Base-by-base conservation (phyloP, 2,329 filamentous ascomycete genomes). In the Calonectria montana region DNA sequence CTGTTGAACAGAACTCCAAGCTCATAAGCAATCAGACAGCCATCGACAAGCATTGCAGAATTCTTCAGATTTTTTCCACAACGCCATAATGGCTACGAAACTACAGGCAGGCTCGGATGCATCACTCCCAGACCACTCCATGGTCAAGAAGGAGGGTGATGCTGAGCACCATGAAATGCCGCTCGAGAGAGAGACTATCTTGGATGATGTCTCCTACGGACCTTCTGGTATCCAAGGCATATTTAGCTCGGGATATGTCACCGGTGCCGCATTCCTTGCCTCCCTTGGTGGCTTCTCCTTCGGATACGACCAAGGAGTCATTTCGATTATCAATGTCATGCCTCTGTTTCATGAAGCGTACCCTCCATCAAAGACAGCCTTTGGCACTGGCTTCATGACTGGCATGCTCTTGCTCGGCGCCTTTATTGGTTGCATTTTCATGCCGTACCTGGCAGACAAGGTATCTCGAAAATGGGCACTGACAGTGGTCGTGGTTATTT, bases 401-500 rank as follows among this genome's bases (percentile, higher is more conserved):
- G 53, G 35, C 8, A 59, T 59, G 53, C 31, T 59, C 4, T 13
- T 59, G 18, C 53, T 59, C 39, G 53, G 53, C 23, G 53, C 53
- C 31, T 59, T 59, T 12, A 39, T 39, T 18, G 53, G 53, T 16
- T 59, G 53, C 25, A 25, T 59, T 12, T 59, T 59, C 31, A 59
- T 59, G 53, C 53, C 53, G 4, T 59, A 59, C 8, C 21, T 59
- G 31, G 53, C 53, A 9, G 53, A 59, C 53, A 59, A 59, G 35
- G 53, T 59, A 41, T 59, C 53, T 27, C 53, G 53, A 39, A 59
- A 59, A 59, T 59, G 53, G 53, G 53, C 53, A 7, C 37, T 59
- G 53, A 59, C 53, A 16, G 53, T 59, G 31, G 53, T 59, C 15
- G 53, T 59, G 21, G 53, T 59, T 4, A 59, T 59, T 16, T 59